These are phyloP conservation scores for Silene conica DNA, from an alignment of 148 eudicot genomes.

Conservation along the genomic window DNA sequence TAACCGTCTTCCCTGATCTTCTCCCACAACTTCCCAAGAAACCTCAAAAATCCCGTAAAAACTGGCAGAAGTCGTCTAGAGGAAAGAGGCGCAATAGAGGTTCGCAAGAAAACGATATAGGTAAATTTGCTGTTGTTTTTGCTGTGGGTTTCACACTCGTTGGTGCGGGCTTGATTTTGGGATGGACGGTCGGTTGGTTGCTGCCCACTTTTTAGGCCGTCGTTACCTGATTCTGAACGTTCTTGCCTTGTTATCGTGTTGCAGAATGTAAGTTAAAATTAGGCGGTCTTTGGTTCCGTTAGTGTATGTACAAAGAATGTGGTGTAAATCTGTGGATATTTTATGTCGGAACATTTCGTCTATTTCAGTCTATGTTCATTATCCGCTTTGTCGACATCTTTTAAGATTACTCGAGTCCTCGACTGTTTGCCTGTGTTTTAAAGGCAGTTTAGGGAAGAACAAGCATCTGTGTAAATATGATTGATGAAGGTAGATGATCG, in stretches of 20 bases:
- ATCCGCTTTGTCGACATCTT: no score
- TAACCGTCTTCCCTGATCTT: slow-evolving; percentile 30
- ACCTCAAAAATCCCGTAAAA: slow-evolving; percentile 33
- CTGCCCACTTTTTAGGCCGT: slow-evolving; percentile 38
- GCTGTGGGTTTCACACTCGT: slow-evolving; percentile 80
- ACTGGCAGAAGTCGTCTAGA: slow-evolving; percentile 31
- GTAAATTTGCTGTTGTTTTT: slow-evolving; percentile 63
- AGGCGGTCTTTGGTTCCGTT: slow-evolving; percentile 8
- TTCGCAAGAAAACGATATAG: slow-evolving; percentile 31
- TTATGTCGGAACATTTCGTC: slow-evolving; percentile 12
- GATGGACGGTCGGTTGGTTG: slow-evolving; percentile 93
- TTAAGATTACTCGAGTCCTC: background rate
- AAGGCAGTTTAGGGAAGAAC: background rate
- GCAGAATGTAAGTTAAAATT: slow-evolving; percentile 8
- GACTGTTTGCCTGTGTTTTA: background rate
- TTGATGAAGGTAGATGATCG: background rate
- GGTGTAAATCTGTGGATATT: slow-evolving; percentile 20
- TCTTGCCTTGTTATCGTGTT: slow-evolving; percentile 7
- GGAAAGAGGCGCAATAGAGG: slow-evolving; percentile 40
- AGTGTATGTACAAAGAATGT: slow-evolving; percentile 3
- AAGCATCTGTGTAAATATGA: background rate
- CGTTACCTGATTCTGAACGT: background rate
- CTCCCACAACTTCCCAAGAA: slow-evolving; percentile 44
- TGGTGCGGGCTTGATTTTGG: slow-evolving; percentile 84
- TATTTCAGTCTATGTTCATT: background rate